Evolutionary conservation across 1,139 yeast genomes (phyloP), one percentile per base, ranked within the genome.

Genomic region (Hansenula lynferdii): DNA sequence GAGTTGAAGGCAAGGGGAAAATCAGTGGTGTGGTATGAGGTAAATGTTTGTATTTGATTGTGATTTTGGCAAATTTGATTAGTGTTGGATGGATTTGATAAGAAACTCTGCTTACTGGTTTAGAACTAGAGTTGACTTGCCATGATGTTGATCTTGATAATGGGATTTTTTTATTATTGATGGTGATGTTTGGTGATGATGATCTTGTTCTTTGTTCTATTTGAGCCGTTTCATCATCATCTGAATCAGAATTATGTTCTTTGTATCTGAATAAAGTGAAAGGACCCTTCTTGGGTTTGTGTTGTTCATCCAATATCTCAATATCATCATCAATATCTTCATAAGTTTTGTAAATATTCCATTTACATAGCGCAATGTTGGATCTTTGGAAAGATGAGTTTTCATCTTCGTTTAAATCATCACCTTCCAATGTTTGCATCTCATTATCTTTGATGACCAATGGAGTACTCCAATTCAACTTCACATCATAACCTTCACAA

Each of bases 301-400:
- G 36, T 6, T 4, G 3, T 16, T 20, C 26, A 8, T 64, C 36
- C 48, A 83, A 80, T 27, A 70, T 64, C 15, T 76, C 69, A 39
- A 87, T 62, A 49, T 84, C 87, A 28, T 67, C 63, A 56, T 86
- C 95, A 75, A 87, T 77, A 25, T 85, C 94, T 32, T 84, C 84
- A 53, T 89, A 86, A 15, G 77, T 74, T 36, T 72, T 85, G 36
- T 73, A 74, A 59, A 72, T 65, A 16, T 75, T 68, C 57, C 90
- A 89, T 38, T 63, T 69, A 2, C 86, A 95, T 55, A 83, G 79
- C 1, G 74, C 89, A 12, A 84, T 79, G 41, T 75, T 72, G 44
- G 96, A 65, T 51, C 97, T 65, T 53, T 80, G 49, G 30, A 41
- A 43, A 12, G 36, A 28, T 5, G 40, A 19, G 15, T 36, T 34